Percentiles rank a stretch among this genome's conserved stretches.
These are phyloP conservation scores for Zopfia rhizophila DNA, from an alignment of 2,329 filamentous ascomycete species.

Conservation along the genomic window DNA sequence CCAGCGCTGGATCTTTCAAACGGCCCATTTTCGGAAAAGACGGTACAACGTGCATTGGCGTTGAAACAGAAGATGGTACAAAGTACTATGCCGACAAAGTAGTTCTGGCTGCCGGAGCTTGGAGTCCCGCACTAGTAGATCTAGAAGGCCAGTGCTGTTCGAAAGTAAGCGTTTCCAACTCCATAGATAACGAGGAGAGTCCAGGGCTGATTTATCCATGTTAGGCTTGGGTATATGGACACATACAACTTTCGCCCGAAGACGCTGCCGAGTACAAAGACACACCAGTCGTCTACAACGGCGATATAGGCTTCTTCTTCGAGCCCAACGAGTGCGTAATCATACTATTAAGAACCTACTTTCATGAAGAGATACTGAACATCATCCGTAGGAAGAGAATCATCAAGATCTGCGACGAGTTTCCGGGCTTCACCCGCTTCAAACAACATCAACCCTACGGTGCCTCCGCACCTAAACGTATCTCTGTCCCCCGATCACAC, in stretches of 20 bases:
- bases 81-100: conserved; percentile 58
- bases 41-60: conserved; percentile 50
- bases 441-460: conserved; percentile 55
- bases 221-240: conserved; percentile 64
- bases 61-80: conserved; percentile 55
- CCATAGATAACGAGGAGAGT: conserved; percentile 59
- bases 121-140: conserved; percentile 41
- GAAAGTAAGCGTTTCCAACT: conserved; percentile 67
- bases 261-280: conserved; percentile 61
- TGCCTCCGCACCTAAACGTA: conserved; percentile 59
- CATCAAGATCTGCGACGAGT: conserved; percentile 67
- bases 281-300: conserved; percentile 66
- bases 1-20: conserved; percentile 57
- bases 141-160: conserved; percentile 55
- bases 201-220: no score
- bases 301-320: conserved; percentile 62
- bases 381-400: conserved; percentile 55
- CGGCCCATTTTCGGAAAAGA: conserved; percentile 53
- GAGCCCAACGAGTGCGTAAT: conserved; percentile 59
- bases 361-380: conserved; percentile 63
- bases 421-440: conserved; percentile 60
- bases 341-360: no score
- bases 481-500: conserved; percentile 63
- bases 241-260: conserved; percentile 61
- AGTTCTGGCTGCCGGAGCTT: conserved; percentile 54